A percentile compares a stretch with the other conserved stretches of the same genome.
Conservation (phyloP, 1,284 basidiomycete species). For the Rhodofomes roseus region DNA sequence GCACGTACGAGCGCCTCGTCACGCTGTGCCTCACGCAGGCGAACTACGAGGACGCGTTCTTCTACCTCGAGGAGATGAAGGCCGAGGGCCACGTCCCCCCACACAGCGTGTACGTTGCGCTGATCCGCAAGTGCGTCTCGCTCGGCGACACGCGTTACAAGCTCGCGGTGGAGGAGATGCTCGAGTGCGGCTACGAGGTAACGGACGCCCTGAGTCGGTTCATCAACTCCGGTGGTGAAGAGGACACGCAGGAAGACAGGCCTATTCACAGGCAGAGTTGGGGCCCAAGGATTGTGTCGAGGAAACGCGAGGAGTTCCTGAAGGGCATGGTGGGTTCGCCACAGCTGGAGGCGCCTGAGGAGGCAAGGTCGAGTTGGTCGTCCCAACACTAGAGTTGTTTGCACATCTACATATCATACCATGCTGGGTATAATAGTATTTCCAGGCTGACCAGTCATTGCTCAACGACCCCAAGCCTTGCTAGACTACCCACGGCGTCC, state of each 20-base stretch:
- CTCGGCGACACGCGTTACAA: constrained; percentile 59
- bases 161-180: constrained; percentile 72
- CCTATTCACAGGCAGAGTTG: too few species aligned
- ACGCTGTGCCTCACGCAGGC: constrained; percentile 65
- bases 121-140: constrained; percentile 57
- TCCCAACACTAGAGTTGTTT: neutral
- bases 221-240: constrained; percentile 29
- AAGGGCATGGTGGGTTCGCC: neutral
- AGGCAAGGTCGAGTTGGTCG: neutral
- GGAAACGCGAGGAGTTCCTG: neutral
- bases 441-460: neutral
- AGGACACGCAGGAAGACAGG: constrained; percentile 5
- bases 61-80: constrained; percentile 87
- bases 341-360: neutral
- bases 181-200: constrained; percentile 41
- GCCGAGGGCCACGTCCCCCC: constrained; percentile 52
- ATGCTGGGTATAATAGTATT: neutral
- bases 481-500: too few species aligned
- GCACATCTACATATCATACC: neutral
- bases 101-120: constrained; percentile 51
- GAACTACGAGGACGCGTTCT: constrained; percentile 83
- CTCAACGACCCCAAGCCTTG: too few species aligned
- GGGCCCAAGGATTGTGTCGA: neutral
- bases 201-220: constrained; percentile 29
- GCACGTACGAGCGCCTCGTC: constrained; percentile 68